Conservation (phyloP, 192 early-diverging fungal genomes). For the Ambispora gerdemannii region DNA sequence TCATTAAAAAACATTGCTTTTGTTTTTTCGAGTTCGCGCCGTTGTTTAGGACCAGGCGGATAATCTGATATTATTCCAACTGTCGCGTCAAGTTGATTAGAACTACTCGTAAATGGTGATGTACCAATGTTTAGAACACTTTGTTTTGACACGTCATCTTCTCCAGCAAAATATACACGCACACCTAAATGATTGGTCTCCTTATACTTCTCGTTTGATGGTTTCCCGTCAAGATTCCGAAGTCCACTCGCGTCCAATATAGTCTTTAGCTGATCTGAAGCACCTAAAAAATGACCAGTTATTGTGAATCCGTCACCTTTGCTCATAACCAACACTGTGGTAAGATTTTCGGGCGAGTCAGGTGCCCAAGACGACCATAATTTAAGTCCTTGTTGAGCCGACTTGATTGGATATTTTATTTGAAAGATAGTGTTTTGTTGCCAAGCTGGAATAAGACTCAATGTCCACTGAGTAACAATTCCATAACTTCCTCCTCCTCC, state of each 20-base stretch:
- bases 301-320: background rate
- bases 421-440: background rate
- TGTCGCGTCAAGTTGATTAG: background rate
- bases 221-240: background rate
- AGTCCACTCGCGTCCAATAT: background rate
- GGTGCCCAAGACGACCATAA: background rate
- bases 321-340: background rate
- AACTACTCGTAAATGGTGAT: constrained; percentile 6
- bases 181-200: background rate
- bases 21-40: constrained; percentile 6
- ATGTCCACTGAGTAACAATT: constrained; percentile 37
- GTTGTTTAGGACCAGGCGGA: background rate
- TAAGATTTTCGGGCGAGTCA: background rate
- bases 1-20: constrained; percentile 23
- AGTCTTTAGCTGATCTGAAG: background rate
- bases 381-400: background rate
- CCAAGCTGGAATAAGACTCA: constrained; percentile 30
- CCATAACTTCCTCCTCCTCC: constrained; percentile 45
- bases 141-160: background rate
- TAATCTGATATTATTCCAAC: background rate
- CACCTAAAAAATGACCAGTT: background rate
- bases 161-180: constrained; percentile 9
- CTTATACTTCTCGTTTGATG: background rate
- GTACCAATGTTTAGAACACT: constrained; percentile 19
- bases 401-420: background rate